phyloP scores from a whole-genome alignment of 2,329 filamentous ascomycete genomes.

The Botrytis medusae region DNA sequence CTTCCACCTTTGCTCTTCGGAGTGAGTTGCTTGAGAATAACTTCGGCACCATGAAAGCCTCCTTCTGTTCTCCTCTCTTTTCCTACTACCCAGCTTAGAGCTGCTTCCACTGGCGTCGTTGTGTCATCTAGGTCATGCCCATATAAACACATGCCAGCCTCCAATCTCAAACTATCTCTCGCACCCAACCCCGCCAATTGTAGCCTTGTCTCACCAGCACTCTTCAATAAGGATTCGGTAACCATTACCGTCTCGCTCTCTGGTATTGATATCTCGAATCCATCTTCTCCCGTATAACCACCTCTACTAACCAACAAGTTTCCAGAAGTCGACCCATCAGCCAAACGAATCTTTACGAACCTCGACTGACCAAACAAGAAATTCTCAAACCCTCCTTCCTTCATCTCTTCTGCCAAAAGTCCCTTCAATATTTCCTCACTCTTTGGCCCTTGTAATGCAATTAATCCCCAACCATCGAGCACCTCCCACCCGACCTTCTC shows the following conservation, averaged over 20 bases:
- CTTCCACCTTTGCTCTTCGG: constrained; percentile 69
- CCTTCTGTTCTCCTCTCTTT: constrained; percentile 67
- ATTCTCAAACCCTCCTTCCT: constrained; percentile 55
- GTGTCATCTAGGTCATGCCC: constrained; percentile 91
- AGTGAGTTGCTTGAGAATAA: constrained; percentile 74
- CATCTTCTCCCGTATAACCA: constrained; percentile 97
- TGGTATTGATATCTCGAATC: constrained; percentile 91
- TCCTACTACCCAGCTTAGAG: constrained; percentile 78
- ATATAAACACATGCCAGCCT: constrained; percentile 99
- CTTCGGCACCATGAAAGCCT: constrained; percentile 82
- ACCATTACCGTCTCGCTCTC: constrained; percentile 63
- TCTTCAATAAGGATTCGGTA: constrained; percentile 56
- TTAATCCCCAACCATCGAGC: constrained; percentile 70
- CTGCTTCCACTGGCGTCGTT: constrained; percentile 67
- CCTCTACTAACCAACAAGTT: constrained; percentile 77
- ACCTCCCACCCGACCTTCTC: constrained; percentile 66
- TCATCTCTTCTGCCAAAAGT: constrained; percentile 53
- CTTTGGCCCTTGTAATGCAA: constrained; percentile 87
- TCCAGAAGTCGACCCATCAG: constrained; percentile 49
- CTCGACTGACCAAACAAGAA: constrained; percentile 81
- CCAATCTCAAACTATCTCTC: constrained; percentile 85
- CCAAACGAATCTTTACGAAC: constrained; percentile 63
- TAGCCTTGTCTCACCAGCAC: constrained; percentile 59
- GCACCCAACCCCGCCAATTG: constrained; percentile 86
- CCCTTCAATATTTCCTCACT: constrained; percentile 67